Conservation (phyloP, 208 protist genomes). For the Angomonas ambiguus region DNA sequence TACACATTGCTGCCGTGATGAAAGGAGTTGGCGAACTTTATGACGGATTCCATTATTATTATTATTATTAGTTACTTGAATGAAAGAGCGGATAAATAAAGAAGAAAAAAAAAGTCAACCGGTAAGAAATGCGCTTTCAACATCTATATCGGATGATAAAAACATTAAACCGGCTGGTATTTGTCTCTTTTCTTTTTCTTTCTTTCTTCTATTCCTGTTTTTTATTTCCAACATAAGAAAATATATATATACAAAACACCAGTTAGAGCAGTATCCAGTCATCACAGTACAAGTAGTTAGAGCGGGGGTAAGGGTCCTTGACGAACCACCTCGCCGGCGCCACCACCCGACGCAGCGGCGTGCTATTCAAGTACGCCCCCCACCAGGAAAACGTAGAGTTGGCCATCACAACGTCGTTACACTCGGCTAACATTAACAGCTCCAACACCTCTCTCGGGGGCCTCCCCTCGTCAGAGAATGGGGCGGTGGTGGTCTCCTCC, state of each 20-base stretch:
- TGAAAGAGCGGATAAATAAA: no score
- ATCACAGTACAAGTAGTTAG: constrained; percentile 70
- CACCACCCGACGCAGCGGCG: constrained; percentile 56
- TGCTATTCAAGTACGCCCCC: constrained; percentile 69
- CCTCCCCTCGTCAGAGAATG: neutral
- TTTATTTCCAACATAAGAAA: neutral
- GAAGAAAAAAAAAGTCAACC: constrained; percentile 16
- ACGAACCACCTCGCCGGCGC: constrained; percentile 79
- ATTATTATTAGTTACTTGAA: no score
- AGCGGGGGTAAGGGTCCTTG: constrained; percentile 61
- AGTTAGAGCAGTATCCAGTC: constrained; percentile 64
- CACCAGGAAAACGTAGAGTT: constrained; percentile 89
- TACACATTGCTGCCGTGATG: constrained; percentile 47
- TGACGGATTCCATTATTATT: constrained; percentile 10
- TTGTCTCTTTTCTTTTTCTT: no score
- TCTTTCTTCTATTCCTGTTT: neutral
- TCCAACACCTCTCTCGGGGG: constrained; percentile 71
- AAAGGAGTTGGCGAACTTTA: constrained; percentile 13
- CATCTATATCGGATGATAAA: no score
- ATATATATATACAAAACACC: neutral
- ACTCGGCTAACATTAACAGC: constrained; percentile 73
- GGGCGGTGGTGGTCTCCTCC: neutral
- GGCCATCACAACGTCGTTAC: constrained; percentile 84
- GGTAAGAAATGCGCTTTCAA: no score
- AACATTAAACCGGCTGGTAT: no score